These are phyloP conservation scores for Amanita exitialis DNA, from an alignment of 768 basidiomycete genomes.

Conservation along the genomic window DNA sequence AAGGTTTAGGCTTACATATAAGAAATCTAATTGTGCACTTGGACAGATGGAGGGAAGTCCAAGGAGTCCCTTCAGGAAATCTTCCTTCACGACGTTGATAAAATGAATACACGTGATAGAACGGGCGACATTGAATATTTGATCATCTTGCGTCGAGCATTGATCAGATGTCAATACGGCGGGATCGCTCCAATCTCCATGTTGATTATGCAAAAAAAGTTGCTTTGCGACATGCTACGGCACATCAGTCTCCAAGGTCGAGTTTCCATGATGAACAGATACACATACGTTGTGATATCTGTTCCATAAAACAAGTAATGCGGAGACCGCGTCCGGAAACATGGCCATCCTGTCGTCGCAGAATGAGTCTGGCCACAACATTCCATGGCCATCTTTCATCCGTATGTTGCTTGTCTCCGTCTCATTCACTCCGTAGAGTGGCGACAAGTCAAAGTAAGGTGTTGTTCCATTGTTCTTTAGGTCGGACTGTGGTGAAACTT, in stretches of 20 bases:
- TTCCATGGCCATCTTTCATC: slow-evolving; percentile 14
- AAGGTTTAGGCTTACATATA: slow-evolving; percentile 6
- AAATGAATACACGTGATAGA: slow-evolving; percentile 17
- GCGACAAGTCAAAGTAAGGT: slow-evolving; percentile 13
- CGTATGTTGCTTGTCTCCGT: slow-evolving; percentile 11
- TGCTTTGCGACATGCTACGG: slow-evolving; percentile 13
- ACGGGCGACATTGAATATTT: slow-evolving; percentile 17
- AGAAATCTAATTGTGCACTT: slow-evolving; percentile 10
- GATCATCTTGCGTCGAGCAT: slow-evolving; percentile 13
- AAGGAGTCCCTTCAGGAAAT: slow-evolving; percentile 17
- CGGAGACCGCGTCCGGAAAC: slow-evolving; percentile 10
- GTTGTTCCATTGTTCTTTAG: slow-evolving; percentile 7
- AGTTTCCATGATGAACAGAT: neutral
- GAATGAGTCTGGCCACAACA: slow-evolving; percentile 16
- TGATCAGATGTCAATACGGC: neutral
- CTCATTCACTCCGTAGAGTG: slow-evolving; percentile 13
- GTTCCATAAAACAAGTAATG: slow-evolving; percentile 15
- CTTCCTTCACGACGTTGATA: slow-evolving; percentile 15
- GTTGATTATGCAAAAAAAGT: slow-evolving; percentile 12
- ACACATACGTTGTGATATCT: slow-evolving; percentile 17
- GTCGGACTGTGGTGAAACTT: neutral
- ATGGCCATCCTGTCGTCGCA: slow-evolving; percentile 10
- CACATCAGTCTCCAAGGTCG: neutral
- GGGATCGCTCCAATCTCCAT: slow-evolving; percentile 13
- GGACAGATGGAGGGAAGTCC: slow-evolving; percentile 13